Conservation (phyloP, 1,284 basidiomycete species). For the Porphyrellus sp. region DNA sequence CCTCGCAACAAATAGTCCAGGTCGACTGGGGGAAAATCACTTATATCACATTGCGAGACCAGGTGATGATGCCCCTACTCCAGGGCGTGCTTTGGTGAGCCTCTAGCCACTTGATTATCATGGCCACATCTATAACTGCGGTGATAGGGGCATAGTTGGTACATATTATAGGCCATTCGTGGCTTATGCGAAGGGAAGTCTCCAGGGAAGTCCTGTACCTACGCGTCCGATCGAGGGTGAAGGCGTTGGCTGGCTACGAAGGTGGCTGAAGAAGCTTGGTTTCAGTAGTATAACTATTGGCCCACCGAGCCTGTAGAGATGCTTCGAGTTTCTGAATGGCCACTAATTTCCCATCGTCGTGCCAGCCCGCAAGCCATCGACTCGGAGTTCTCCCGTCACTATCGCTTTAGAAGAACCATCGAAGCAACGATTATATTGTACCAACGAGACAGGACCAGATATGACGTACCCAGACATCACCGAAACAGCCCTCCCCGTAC, state of each 20-base stretch:
- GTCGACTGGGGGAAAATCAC: slow-evolving; percentile 58
- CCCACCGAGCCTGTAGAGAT: slow-evolving; percentile 25
- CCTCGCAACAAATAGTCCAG: slow-evolving; percentile 38
- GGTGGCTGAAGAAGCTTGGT: slow-evolving; percentile 39
- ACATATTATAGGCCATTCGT: slow-evolving; percentile 36
- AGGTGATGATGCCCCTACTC: slow-evolving; percentile 62
- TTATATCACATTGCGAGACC: slow-evolving; percentile 66
- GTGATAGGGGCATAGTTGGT: slow-evolving; percentile 35
- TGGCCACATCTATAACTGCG: slow-evolving; percentile 3
- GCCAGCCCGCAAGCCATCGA: no score
- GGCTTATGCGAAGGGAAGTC: slow-evolving; percentile 23
- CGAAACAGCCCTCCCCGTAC: no score
- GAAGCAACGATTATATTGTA: no score
- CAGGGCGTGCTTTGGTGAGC: slow-evolving; percentile 70
- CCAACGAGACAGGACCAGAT: no score
- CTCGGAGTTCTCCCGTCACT: no score
- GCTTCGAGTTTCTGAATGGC: neutral
- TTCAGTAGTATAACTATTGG: slow-evolving; percentile 31
- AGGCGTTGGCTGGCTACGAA: slow-evolving; percentile 44
- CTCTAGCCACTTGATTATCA: neutral
- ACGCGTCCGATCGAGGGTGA: slow-evolving; percentile 38
- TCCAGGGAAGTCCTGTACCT: slow-evolving; percentile 16
- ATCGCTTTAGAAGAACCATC: no score
- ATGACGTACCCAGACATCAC: no score
- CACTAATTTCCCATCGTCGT: neutral